A percentile compares a stretch with the other conserved stretches of the same genome.
phyloP scores from a whole-genome alignment of 805 yeast genomes.

The Candida patagonica region DNA sequence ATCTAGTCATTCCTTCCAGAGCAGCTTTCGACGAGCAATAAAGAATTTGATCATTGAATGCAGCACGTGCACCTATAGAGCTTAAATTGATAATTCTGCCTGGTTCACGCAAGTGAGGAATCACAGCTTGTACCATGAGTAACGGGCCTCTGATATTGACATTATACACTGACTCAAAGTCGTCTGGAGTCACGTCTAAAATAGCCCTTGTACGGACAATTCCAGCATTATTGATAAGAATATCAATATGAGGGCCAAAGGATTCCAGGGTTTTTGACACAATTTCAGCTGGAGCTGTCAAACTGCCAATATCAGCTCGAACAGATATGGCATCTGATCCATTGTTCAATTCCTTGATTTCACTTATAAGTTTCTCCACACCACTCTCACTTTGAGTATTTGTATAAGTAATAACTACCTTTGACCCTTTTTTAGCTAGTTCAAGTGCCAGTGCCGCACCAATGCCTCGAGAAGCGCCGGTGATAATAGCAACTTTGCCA shows the following conservation, averaged over 20 bases:
- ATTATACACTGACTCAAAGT: conserved; percentile 7
- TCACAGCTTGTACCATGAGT: conserved; percentile 11
- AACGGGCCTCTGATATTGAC: conserved; percentile 15
- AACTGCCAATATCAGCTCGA: conserved; percentile 10
- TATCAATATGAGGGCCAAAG: conserved; percentile 19
- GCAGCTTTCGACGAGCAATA: conserved; percentile 16
- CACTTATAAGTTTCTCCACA: conserved; percentile 10
- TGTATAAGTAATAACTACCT: conserved; percentile 26
- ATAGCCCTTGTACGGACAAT: conserved; percentile 7
- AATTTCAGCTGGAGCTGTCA: conserved; percentile 5
- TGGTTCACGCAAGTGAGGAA: conserved; percentile 9
- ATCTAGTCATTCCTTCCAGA: conserved; percentile 13
- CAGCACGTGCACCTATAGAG: conserved; percentile 8
- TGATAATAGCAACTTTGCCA: conserved; percentile 29
- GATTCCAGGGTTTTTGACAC: conserved; percentile 6
- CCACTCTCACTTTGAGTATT: conserved; percentile 7
- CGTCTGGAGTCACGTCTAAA: conserved; percentile 10
- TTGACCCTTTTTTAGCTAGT: conserved; percentile 37
- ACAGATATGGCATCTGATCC: conserved; percentile 6
- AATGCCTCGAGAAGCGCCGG: conserved; percentile 48
- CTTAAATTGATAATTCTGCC: conserved; percentile 13
- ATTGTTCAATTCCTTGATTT: conserved; percentile 3
- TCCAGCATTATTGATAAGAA: conserved; percentile 32
- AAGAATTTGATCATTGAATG: conserved; percentile 5
- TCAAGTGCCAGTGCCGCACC: conserved; percentile 41